Percentiles rank a stretch among this genome's conserved stretches.
Conservation (phyloP, 2,329 filamentous ascomycete species). For the Nemania sp. region DNA sequence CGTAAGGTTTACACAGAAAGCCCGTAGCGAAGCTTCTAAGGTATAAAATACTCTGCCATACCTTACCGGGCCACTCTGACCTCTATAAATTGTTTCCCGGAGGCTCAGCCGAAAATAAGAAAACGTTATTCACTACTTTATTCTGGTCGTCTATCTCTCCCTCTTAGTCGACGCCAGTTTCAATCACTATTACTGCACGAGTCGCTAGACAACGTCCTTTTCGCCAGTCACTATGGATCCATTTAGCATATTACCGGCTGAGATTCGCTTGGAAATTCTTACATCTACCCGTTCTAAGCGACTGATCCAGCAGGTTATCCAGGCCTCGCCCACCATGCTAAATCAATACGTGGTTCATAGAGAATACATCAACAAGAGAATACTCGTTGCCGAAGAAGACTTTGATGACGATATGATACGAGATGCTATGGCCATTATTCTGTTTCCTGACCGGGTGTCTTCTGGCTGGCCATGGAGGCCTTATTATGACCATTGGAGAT, state of each 20-base stretch:
- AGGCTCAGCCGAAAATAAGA: too few species aligned
- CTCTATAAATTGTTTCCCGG: too few species aligned
- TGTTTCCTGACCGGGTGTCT: conserved; percentile 1
- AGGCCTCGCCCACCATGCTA: conserved; percentile 6
- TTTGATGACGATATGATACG: conserved; percentile 20
- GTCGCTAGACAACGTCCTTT: neutral
- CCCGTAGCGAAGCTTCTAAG: too few species aligned
- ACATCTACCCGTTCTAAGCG: neutral
- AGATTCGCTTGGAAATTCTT: conserved; percentile 6
- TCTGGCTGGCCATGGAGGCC: neutral
- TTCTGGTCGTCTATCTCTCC: too few species aligned
- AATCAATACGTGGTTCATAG: neutral
- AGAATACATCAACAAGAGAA: neutral
- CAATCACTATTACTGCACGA: neutral
- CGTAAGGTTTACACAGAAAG: too few species aligned
- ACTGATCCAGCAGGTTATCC: neutral
- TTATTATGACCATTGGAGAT: neutral
- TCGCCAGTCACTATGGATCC: conserved; percentile 5
- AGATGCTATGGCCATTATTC: conserved; percentile 19
- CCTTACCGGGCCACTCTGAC: too few species aligned
- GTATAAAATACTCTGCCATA: too few species aligned
- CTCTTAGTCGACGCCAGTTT: conserved; percentile 5
- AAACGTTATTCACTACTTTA: too few species aligned
- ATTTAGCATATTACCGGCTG: neutral
- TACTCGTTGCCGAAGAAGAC: conserved; percentile 3